phyloP scores from a whole-genome alignment of 2,329 filamentous ascomycete genomes.

The Aspergillus arachidicola region DNA sequence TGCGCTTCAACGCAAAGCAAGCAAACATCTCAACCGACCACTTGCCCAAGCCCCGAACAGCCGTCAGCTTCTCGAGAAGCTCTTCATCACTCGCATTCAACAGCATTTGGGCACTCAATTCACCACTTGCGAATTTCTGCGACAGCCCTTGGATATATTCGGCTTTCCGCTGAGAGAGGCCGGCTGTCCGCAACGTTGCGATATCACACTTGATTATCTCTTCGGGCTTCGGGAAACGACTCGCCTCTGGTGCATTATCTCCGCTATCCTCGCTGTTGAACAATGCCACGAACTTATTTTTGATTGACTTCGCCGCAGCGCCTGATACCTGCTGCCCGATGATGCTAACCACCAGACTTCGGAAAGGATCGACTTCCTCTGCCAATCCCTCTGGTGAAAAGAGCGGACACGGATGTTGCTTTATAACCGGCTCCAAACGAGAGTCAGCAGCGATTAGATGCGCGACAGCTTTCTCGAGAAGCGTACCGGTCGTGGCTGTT shows the following conservation, averaged over 20 bases:
- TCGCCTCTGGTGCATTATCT: conserved; percentile 14
- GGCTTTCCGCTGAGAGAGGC: conserved; percentile 90
- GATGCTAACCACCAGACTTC: conserved; percentile 79
- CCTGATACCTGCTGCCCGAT: conserved; percentile 97
- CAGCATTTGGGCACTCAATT: conserved; percentile 75
- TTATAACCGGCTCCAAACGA: conserved; percentile 71
- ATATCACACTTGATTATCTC: conserved; percentile 68
- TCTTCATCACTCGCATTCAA: conserved; percentile 82
- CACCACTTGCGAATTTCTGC: conserved; percentile 74
- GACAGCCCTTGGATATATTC: conserved; percentile 91
- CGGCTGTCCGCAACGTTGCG: conserved; percentile 74
- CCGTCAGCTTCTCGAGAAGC: conserved; percentile 76
- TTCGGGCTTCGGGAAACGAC: conserved; percentile 72
- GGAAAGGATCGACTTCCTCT: conserved; percentile 86
- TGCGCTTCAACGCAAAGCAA: conserved; percentile 88
- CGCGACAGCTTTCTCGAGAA: conserved; percentile 74
- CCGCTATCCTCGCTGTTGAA: conserved; percentile 55
- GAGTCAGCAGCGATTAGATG: conserved; percentile 75
- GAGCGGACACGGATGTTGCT: conserved; percentile 72
- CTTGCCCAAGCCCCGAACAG: conserved; percentile 80
- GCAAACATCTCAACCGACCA: conserved; percentile 99
- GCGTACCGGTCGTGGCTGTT: conserved; percentile 65
- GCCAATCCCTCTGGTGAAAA: conserved; percentile 83
- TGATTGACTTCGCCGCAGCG: conserved; percentile 86
- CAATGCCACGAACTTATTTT: conserved; percentile 76